Evolutionary conservation across 2,329 filamentous ascomycete genomes (phyloP).

Genomic region (Hypocreales sp.): DNA sequence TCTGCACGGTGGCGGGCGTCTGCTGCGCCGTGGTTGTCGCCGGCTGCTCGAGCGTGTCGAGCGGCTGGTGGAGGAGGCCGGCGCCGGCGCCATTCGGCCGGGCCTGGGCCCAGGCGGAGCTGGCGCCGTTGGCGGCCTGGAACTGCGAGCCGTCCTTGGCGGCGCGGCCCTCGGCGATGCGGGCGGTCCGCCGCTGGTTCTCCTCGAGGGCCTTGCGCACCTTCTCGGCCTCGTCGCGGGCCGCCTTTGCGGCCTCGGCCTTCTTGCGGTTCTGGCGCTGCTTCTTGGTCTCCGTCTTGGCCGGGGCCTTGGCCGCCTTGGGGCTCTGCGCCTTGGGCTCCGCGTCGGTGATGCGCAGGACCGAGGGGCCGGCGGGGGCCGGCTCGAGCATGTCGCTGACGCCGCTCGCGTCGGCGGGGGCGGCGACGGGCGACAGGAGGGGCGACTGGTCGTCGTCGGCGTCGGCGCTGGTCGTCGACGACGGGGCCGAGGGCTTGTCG

Average conservation of each 20-base stretch:
- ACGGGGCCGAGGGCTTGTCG: slow-evolving; percentile 33
- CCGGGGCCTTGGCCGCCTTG: slow-evolving; percentile 45
- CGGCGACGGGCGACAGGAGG: slow-evolving; percentile 46
- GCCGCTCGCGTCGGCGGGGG: slow-evolving; percentile 45
- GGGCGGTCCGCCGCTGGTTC: slow-evolving; percentile 67
- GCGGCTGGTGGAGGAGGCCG: slow-evolving; percentile 25
- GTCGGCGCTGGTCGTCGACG: slow-evolving; percentile 58
- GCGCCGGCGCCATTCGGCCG: slow-evolving; percentile 16
- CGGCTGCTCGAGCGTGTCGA: slow-evolving; percentile 40
- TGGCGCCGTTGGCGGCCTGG: slow-evolving; percentile 26
- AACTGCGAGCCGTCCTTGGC: slow-evolving; percentile 64
- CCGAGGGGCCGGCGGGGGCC: slow-evolving; percentile 47
- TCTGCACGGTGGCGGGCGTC: slow-evolving; percentile 12
- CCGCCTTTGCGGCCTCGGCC: slow-evolving; percentile 62
- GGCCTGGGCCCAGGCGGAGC: slow-evolving; percentile 27
- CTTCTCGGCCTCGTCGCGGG: slow-evolving; percentile 63
- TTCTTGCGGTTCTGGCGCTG: slow-evolving; percentile 87
- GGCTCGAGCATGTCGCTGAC: slow-evolving; percentile 89
- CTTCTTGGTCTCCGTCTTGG: slow-evolving; percentile 77
- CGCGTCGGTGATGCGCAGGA: slow-evolving; percentile 62
- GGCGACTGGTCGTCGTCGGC: slow-evolving; percentile 71
- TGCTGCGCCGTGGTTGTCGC: slow-evolving; percentile 14
- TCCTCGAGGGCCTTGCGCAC: slow-evolving; percentile 63
- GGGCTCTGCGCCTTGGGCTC: slow-evolving; percentile 46
- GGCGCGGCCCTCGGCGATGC: slow-evolving; percentile 66